Evolutionary conservation across 2,329 filamentous ascomycete species (phyloP), one percentile per base, ranked within the genome.

Genomic region (Lecanosticta acicola): DNA sequence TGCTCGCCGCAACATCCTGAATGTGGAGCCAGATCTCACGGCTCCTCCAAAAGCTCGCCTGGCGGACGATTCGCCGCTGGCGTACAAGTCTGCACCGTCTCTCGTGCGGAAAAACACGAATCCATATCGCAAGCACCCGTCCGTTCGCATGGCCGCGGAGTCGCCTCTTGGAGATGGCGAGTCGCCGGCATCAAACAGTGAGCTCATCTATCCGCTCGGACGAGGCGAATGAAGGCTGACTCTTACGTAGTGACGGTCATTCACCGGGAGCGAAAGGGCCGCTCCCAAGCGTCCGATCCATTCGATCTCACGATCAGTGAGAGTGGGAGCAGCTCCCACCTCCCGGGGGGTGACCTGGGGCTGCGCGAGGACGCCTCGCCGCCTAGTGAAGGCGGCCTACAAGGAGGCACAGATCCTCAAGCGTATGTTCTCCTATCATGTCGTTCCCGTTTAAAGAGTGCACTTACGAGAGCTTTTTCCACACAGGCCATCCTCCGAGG

Each of bases 391-490:
- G n/a, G n/a, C n/a, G n/a, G n/a, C n/a, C n/a, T n/a, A n/a, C 20
- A 32, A 18, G 48, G 48, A 32, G 53, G 46, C 50, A 51, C 48
- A 54, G 45, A 52, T 48, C 50, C 51, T 54, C 49, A 59, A 50
- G 54, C 60, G 60, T 64, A 64, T 61, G 61, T 64, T 51, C 41
- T 48, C 45, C 39, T 44, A 41, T 51, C 53, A 44, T 53, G 40
- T 37, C 50, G 45, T 39, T 53, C 53, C 58, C 60, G 56, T 52
- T 43, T 59, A 29, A 50, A 62, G 59, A 62, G 53, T 49, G 49
- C 60, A 64, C 59, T 64, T 63, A 64, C 61, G 53, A 64, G 56
- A 51, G 56, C 49, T 53, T 61, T 61, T 46, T 51, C 53, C 45
- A 45, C 48, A 54, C 56, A 62, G 59, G 50, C 45, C 43, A 21